Percentiles rank a stretch among this genome's conserved stretches.
phyloP scores from a whole-genome alignment of 805 yeast species.

The Wickerhamiella lipophila region DNA sequence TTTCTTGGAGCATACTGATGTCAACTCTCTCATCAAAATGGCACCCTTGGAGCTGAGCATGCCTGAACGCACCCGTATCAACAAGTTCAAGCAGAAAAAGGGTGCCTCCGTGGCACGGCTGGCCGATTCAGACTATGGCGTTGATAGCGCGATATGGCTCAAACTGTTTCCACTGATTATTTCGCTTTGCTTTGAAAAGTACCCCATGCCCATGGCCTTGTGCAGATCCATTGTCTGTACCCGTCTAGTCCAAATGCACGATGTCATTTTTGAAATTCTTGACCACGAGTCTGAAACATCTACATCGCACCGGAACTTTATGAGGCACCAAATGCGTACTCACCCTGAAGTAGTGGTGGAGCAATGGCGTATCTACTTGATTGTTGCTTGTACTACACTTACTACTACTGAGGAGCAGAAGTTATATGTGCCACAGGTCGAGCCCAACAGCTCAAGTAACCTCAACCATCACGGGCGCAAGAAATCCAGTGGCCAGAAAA shows the following conservation, averaged over 20 bases:
- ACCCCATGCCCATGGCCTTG: constrained; percentile 88
- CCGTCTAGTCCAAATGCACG: constrained; percentile 63
- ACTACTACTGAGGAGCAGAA: constrained; percentile 84
- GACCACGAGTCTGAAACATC: constrained; percentile 16
- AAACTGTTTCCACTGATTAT: constrained; percentile 68
- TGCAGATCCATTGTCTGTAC: constrained; percentile 86
- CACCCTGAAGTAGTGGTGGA: constrained; percentile 63
- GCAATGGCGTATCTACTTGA: constrained; percentile 80
- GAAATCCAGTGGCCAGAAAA: constrained; percentile 54
- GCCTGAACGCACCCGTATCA: constrained; percentile 65
- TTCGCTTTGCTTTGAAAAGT: constrained; percentile 55
- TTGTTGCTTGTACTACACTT: constrained; percentile 82
- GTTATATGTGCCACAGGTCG: constrained; percentile 42
- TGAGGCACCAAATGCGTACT: constrained; percentile 24
- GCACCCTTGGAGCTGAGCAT: constrained; percentile 37
- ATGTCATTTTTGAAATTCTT: constrained; percentile 25
- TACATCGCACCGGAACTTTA: background rate
- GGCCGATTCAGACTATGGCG: constrained; percentile 87
- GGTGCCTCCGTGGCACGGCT: constrained; percentile 58
- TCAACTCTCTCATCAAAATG: constrained; percentile 46
- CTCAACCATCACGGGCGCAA: constrained; percentile 47
- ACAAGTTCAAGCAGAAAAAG: constrained; percentile 45
- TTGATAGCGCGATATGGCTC: constrained; percentile 95
- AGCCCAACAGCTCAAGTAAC: constrained; percentile 3
- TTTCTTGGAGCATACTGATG: constrained; percentile 58